Evolutionary conservation across 768 basidiomycete genomes (phyloP), one percentile per base, ranked within the genome.

Genomic region (Gloeophyllum trabeum): DNA sequence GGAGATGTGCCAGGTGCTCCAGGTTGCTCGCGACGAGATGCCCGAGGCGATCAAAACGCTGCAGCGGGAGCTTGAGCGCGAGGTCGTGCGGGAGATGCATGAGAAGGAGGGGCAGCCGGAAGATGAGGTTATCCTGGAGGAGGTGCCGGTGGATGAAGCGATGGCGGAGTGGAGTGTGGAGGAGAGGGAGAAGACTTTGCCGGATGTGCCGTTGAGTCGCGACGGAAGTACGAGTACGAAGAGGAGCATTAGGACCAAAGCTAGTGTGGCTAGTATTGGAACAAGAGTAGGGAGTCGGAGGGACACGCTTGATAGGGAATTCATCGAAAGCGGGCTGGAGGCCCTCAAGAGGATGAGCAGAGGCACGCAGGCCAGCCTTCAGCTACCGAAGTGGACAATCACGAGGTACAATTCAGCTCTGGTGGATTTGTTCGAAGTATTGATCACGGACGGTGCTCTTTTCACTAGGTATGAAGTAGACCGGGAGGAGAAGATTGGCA

Each of bases 41-140:
- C 79, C 80, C 1, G 86, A 89, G 56, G 83, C 83, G 10, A 76
- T 87, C 56, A 85, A 84, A 61, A 79, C 85, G 3, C 65, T 89
- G 14, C 84, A 85, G 60, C 61, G 85, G 19, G 76, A 75, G 13
- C 61, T 84, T 39, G 77, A 79, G 61, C 49, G 53, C 16, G 65
- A 68, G 42, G 59, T 65, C 34, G 65, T 62, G 43, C 51, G 46
- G 25, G 62, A 60, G 40, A 49, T 45, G 46, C 40, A 51, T 12
- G 51, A 55, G 5, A 51, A 47, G 24, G 49, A 46, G 20, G 43
- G 48, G 39, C 14, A 23, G 7, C 16, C 25, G 16, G 22, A 42
- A n/a, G 36, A 21, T 19, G 10, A 21, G 14, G 39, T 25, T 40
- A 19, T 7, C n/a, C 5, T 23, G 43, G 39, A 22, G 19, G 43